Base-by-base conservation (phyloP, 1,139 yeast species). In the Geotrichum histeridarum region DNA sequence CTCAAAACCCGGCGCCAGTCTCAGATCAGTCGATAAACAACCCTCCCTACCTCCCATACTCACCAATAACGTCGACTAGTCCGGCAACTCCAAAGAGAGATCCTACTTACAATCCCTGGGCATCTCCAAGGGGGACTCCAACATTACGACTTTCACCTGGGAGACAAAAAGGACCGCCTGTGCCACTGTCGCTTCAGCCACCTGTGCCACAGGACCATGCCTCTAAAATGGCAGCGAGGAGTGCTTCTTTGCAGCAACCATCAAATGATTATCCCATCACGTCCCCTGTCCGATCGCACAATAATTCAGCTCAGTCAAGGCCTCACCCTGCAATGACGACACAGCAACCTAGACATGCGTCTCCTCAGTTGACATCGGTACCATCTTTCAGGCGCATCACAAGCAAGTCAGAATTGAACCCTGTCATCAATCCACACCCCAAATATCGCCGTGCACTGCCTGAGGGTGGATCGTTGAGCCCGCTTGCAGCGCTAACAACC, bases 371-470 rank as follows among this genome's bases (percentile, higher is more conserved):
- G 11, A 31, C 36, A 12, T 9, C 36, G 7, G 75, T 78, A 0
- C 81, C 79, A 31, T 68, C 62, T 58, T 76, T 73, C 75, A 61
- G 74, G 62, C 67, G 72, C 70, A 55, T 84, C 4, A 67, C 72
- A 48, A 69, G 71, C 54, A 73, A 70, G 56, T 64, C 74, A 32
- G 94, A 88, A 56, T 73, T 89, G 60, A 75, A 75, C 33, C 96
- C 96, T 0, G 73, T 76, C 33, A 62, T 78, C 14, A 83, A 87
- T 62, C 71, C 74, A 18, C 82, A 79, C 56, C 95, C 96, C 1
- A 84, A 84, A 68, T 86, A 81, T 66, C 77, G 97, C 59, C 77
- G 97, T 50, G 90, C 95, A 8, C 80, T 91, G 0, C 81, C 87
- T 44, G 84, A 85, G 55, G 83, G 90, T 5, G 81, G 84, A 46